A percentile compares a stretch with the other conserved stretches of the same genome.
phyloP scores from a whole-genome alignment of 2,329 filamentous ascomycete genomes.

The Bisporella sp. region DNA sequence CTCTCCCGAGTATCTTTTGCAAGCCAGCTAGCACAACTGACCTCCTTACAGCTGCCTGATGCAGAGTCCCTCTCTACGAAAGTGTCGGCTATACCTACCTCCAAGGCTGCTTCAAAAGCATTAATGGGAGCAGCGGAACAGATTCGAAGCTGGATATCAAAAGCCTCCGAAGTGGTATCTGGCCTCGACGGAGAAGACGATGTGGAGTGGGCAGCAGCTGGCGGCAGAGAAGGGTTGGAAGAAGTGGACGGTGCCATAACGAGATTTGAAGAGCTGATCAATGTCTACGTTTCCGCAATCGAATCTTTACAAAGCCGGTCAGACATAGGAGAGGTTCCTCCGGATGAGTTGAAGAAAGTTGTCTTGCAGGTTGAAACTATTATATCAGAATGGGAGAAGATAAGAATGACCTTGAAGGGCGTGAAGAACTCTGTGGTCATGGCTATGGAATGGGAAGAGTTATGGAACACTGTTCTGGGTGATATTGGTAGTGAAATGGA shows the following conservation, averaged over 20 bases:
- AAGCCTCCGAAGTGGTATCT: slow-evolving; percentile 81
- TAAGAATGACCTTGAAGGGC: slow-evolving; percentile 67
- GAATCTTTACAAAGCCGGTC: slow-evolving; percentile 76
- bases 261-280: slow-evolving; percentile 82
- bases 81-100: slow-evolving; percentile 78
- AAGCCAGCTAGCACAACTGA: slow-evolving; percentile 87
- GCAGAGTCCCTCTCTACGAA: slow-evolving; percentile 75
- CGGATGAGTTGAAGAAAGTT: slow-evolving; percentile 64
- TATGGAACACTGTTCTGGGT: slow-evolving; percentile 89
- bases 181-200: slow-evolving; percentile 94
- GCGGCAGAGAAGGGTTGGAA: slow-evolving; percentile 72
- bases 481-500: slow-evolving; percentile 90
- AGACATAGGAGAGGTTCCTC: slow-evolving; percentile 67
- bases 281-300: slow-evolving; percentile 90
- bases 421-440: slow-evolving; percentile 91
- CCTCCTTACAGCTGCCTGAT: slow-evolving; percentile 81
- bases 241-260: slow-evolving; percentile 68
- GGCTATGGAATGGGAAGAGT: slow-evolving; percentile 97
- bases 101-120: slow-evolving; percentile 74
- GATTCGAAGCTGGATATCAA: slow-evolving; percentile 88
- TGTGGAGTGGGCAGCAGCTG: slow-evolving; percentile 91
- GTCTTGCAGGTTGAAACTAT: slow-evolving; percentile 88
- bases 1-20: slow-evolving; percentile 88
- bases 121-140: slow-evolving; percentile 84
- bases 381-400: slow-evolving; percentile 74